Evolutionary conservation across 129 eudicot species (phyloP).

Genomic region (Artemisia tridentata): DNA sequence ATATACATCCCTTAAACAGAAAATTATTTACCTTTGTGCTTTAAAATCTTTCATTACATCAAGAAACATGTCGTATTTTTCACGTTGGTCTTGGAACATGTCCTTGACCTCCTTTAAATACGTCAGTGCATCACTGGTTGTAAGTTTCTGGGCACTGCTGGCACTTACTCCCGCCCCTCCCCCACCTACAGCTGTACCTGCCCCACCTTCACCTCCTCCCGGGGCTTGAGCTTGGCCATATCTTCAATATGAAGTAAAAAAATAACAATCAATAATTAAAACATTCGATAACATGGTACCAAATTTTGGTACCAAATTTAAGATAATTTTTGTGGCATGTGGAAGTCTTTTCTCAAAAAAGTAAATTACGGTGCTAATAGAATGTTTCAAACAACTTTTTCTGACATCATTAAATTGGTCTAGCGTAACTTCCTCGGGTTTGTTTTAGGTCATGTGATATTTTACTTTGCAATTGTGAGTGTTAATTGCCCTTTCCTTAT

Average conservation of each 20-base stretch:
- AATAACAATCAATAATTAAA: constrained; percentile 1
- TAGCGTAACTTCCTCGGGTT: neutral
- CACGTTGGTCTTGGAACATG: constrained; percentile 86
- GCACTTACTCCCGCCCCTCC: constrained; percentile 41
- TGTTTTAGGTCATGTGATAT: neutral
- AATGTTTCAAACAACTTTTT: constrained; percentile 1
- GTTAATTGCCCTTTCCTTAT: constrained; percentile 15
- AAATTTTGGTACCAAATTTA: neutral
- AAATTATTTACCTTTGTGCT: constrained; percentile 71
- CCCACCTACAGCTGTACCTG: constrained; percentile 43
- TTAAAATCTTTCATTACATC: constrained; percentile 91
- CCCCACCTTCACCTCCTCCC: constrained; percentile 51
- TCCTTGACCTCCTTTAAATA: constrained; percentile 96
- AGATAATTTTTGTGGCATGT: constrained; percentile 1
- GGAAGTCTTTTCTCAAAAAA: neutral
- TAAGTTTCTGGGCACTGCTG: constrained; percentile 68
- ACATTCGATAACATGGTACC: neutral
- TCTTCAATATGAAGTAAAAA: constrained; percentile 36
- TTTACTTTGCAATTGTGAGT: neutral
- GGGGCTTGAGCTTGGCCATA: constrained; percentile 73
- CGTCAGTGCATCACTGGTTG: constrained; percentile 84
- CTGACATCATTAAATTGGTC: neutral
- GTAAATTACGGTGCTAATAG: neutral
- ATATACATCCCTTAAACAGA: constrained; percentile 5
- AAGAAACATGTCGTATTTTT: constrained; percentile 80